Base-by-base conservation (phyloP, 2,329 filamentous ascomycete genomes). In the Penicillium brevicompactum region DNA sequence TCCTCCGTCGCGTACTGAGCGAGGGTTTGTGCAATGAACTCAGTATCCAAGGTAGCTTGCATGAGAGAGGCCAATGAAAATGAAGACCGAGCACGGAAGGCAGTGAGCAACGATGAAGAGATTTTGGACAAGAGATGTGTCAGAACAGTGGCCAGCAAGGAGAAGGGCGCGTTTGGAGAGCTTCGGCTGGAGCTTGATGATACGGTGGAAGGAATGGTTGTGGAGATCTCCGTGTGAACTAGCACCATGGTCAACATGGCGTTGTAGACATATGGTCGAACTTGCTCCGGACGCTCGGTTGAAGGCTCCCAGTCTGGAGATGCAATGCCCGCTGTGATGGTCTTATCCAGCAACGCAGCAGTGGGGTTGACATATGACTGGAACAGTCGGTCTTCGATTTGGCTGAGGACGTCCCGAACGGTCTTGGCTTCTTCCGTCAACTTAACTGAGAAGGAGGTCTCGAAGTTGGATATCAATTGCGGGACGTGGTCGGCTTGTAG, bases 21-120 rank as follows among this genome's bases (percentile, higher is more conserved):
- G 32, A 99, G 82, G 5, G 93, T 97, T 78, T 99, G 94, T 1
- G 92, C 91, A 54, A 97, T 87, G 70, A 99, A 97, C 74, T 99
- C 94, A 1, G 97, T 92, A 69, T 99, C 94, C 1, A 99, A 84
- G 0, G 94, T 99, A 1, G 95, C 95, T 76, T 99, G 95, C 87
- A 97, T 96, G 48, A 99, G 84, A 6, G 90, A 88, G 5, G 88
- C 81, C 0, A 99, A 85, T 1, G 86, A 83, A 75, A 94, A 97
- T 18, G 80, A 80, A 4, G 80, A 73, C 6, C 88, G 86, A 34
- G 80, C 71, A 72, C 83, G 80, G 80, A 97, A 96, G 0, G 91
- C 87, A 27, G 88, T 84, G 14, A 97, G 86, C n/a, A 97, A 86
- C 58, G 92, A 87, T 5, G 83, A 78, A 10, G 89, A 93, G 10